Evolutionary conservation across 768 basidiomycete genomes (phyloP), one percentile per base, ranked within the genome.

Genomic region (Hygrophorus russula): DNA sequence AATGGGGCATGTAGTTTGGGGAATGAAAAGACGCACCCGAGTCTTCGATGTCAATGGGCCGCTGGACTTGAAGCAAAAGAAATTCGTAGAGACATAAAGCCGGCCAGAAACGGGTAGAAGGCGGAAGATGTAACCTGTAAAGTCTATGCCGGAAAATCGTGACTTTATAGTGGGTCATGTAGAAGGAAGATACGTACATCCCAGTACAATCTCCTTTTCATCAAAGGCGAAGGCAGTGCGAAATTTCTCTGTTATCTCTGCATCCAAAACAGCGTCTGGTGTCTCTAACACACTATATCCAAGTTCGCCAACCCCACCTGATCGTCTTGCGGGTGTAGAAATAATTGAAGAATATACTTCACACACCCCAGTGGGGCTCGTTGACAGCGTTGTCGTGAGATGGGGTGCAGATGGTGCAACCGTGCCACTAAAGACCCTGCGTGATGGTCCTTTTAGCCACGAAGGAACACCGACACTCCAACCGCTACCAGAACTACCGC

Each of bases 11-110:
- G 36, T 35, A 18, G 32, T 18, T 39, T 46, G 34, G 31, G 43
- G 32, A n/a, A 39, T 14, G 9, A 12, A 20, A 31, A 49, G 19
- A n/a, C 80, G 51, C 53, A 90, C 94, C 67, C 79, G 76, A 10
- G 91, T 97, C 57, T 82, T 85, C 35, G 74, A 68, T 42, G 84
- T 75, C 39, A 94, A 58, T 24, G 85, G 75, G 4, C 89, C 79
- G 34, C 76, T 84, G 4, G 93, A 91, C 56, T 89, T 87, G 75
- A 98, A 99, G 64, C 91, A 96, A 60, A 98, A 84, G 59, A 78
- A 83, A 59, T 87, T 90, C 9, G 77, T 80, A n/a, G 94, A 94
- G 48, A 98, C 74, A 56, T 85, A 97, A 20, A 97, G 72, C 41
- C 82, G 74, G 5, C 94, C 94, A 47, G 72, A 84, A 10, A 94